A percentile compares a stretch with the other conserved stretches of the same genome.
phyloP scores from a whole-genome alignment of 2,329 filamentous ascomycete species.

The Sarocladium kiliense region DNA sequence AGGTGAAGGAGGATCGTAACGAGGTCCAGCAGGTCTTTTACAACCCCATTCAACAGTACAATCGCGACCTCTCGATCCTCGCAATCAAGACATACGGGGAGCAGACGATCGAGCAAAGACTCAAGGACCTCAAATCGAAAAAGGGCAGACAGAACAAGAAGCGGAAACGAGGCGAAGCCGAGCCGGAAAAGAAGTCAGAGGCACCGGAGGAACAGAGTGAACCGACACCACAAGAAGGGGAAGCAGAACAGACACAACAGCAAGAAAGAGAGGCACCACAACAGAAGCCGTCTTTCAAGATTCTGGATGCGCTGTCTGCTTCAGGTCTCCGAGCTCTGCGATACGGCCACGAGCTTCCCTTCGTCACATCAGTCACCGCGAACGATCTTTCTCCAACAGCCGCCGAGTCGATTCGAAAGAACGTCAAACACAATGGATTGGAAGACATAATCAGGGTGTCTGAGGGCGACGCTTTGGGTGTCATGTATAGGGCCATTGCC shows the following conservation, averaged over 20 bases:
- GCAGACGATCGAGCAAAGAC: conserved; percentile 46
- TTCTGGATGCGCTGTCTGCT: conserved; percentile 90
- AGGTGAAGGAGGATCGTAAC: conserved; percentile 46
- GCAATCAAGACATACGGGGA: conserved; percentile 87
- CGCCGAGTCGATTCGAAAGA: conserved; percentile 74
- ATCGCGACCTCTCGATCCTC: conserved; percentile 88
- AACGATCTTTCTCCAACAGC: conserved; percentile 83
- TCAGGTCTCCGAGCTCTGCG: conserved; percentile 86
- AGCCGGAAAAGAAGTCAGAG: conserved; percentile 7
- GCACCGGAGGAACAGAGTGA: conserved; percentile 36
- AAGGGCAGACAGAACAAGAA: conserved; percentile 31
- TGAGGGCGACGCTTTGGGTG: conserved; percentile 76
- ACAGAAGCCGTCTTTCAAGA: conserved; percentile 56
- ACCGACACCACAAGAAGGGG: conserved; percentile 9
- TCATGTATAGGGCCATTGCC: conserved; percentile 78
- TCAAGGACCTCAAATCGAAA: conserved; percentile 24
- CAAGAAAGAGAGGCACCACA: conserved; percentile 14
- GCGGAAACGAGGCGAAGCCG: conserved; percentile 30
- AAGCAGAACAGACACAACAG: conserved; percentile 12
- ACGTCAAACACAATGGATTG: conserved; percentile 78
- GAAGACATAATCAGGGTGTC: conserved; percentile 65
- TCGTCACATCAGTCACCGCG: conserved; percentile 73
- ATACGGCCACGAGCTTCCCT: conserved; percentile 87
- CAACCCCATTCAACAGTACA: conserved; percentile 98
- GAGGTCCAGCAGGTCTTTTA: conserved; percentile 84